Evolutionary conservation across 2,329 filamentous ascomycete species (phyloP).

Genomic region (Fusarium annulatum): DNA sequence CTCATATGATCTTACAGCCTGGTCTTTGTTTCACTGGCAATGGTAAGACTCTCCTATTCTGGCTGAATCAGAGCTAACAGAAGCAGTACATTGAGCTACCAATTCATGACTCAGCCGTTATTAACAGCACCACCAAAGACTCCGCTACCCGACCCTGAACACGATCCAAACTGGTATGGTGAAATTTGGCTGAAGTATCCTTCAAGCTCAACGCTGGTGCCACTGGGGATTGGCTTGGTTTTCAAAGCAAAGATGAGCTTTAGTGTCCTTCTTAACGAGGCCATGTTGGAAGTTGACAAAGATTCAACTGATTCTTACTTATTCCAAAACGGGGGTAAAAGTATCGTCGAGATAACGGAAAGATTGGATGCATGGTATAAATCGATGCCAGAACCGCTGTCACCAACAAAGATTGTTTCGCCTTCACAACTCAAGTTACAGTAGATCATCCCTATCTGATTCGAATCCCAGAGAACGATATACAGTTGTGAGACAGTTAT

Average conservation of each 20-base stretch:
- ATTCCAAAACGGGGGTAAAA: rapidly evolving
- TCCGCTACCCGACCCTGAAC: neutral
- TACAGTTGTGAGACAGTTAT: rapidly evolving
- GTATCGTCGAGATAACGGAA: rapidly evolving
- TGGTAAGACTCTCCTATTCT: neutral
- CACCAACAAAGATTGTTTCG: neutral
- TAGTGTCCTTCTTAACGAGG: neutral
- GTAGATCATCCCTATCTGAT: neutral
- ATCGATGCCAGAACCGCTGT: neutral
- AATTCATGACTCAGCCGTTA: neutral
- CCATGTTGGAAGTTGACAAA: neutral
- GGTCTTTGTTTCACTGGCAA: constrained; percentile 23
- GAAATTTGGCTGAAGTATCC: constrained; percentile 27
- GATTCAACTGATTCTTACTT: neutral
- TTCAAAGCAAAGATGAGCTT: constrained; percentile 4
- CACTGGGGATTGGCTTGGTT: neutral
- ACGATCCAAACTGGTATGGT: neutral
- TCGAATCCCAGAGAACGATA: rapidly evolving
- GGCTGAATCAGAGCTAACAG: neutral
- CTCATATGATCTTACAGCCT: constrained; percentile 9
- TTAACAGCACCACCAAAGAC: neutral
- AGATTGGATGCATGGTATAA: neutral
- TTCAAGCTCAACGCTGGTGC: neutral
- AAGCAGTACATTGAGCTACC: neutral
- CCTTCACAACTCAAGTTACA: constrained; percentile 21